Evolutionary conservation across 805 yeast genomes (phyloP), one percentile per base, ranked within the genome.

Genomic region (Yamadazyma paraphyllophila): DNA sequence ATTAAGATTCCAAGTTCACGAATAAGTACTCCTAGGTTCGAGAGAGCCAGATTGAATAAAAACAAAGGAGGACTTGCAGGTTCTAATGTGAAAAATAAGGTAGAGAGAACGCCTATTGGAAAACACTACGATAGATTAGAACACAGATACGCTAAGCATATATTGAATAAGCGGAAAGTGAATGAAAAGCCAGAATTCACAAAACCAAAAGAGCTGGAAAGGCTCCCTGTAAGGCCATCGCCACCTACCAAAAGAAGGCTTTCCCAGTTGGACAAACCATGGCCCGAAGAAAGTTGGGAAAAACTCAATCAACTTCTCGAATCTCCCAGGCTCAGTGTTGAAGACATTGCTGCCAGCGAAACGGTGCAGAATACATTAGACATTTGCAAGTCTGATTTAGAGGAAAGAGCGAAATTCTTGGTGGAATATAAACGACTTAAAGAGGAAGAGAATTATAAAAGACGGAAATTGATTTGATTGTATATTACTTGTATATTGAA

Each of bases 271-370:
- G 29, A 44, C 24, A 14, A 34, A 15, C 47, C 47, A 32, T 69
- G 74, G 74, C 57, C 62, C 29, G 44, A 45, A 9, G 56, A 50
- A 2, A 62, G 61, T 34, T 71, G 76, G 76, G 47, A 41, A 10
- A 67, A 62, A 46, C 53, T 71, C 20, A 51, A 52, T 39, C 55
- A 56, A 26, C 53, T 71, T 4, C 55, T 70, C 11, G 10, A 46
- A 49, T 27, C 69, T 57, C 66, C 55, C 45, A 13, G 51, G 36
- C 47, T 71, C 13, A 59, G 59, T 1, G 47, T 59, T 16, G 45
- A 47, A 5, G 69, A 62, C 30, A 62, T 70, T 7, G 47, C 62
- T 16, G 56, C 59, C 40, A 71, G 70, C 43, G 43, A 49, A 1
- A 41, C 61, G 3, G 58, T 71, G 20, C 45, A 56, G 45, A 42